Conservation (phyloP, 495 filamentous ascomycete species). For the Daldinia grandis region DNA sequence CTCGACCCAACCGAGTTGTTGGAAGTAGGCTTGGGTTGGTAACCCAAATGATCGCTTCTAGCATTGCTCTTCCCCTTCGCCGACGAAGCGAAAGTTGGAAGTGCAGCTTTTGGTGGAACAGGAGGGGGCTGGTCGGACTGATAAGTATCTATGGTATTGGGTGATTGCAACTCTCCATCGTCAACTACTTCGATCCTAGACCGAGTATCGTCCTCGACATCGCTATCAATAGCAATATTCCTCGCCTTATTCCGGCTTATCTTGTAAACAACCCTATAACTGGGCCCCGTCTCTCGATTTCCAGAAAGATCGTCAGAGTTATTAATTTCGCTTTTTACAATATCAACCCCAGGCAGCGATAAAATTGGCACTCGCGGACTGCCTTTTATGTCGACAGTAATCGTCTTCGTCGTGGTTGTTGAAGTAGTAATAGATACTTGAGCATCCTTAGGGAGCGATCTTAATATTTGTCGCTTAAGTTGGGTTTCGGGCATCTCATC, state of each 20-base stretch:
- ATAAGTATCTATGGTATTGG: constrained; percentile 7
- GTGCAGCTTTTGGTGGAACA: constrained; percentile 39
- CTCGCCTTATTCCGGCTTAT: constrained; percentile 51
- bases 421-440: constrained; percentile 72
- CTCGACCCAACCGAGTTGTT: constrained; percentile 6
- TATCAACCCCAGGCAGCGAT: constrained; percentile 71
- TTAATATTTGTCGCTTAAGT: constrained; percentile 57
- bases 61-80: constrained; percentile 19
- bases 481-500: constrained; percentile 52
- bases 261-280: constrained; percentile 55
- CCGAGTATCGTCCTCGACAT: constrained; percentile 46
- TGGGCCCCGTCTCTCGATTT: constrained; percentile 26
- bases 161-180: constrained; percentile 25
- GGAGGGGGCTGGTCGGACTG: constrained; percentile 35
- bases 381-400: constrained; percentile 76
- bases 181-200: constrained; percentile 42
- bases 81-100: constrained; percentile 30
- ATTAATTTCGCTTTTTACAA: constrained; percentile 63
- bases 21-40: constrained; percentile 17
- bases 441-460: constrained; percentile 56
- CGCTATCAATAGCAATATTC: constrained; percentile 49
- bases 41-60: constrained; percentile 8
- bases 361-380: constrained; percentile 65
- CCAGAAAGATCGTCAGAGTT: constrained; percentile 19
- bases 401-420: constrained; percentile 69